These are phyloP conservation scores for Metarhizium brunneum DNA, from an alignment of 2,329 filamentous ascomycete genomes.

Conservation along the genomic window DNA sequence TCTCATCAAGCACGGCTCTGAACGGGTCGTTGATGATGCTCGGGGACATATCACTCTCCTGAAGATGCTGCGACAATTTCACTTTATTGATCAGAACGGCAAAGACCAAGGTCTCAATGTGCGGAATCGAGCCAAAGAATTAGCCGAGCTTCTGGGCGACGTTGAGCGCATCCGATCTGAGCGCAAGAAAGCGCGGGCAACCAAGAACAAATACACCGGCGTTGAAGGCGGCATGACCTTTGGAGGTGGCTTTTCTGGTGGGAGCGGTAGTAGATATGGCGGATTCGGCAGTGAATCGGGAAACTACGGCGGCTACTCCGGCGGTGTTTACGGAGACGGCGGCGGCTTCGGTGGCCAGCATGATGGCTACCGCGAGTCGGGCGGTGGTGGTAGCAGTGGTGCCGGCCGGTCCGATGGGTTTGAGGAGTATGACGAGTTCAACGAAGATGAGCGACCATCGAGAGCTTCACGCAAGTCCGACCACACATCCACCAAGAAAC, in stretches of 20 bases:
- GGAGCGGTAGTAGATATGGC: constrained; percentile 56
- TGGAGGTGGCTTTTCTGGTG: constrained; percentile 43
- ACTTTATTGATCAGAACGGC: constrained; percentile 91
- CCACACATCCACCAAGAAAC: constrained; percentile 27
- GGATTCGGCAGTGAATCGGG: constrained; percentile 87
- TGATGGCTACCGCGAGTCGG: constrained; percentile 80
- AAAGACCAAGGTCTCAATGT: constrained; percentile 99
- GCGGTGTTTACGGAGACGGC: constrained; percentile 86
- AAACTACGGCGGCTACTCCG: constrained; percentile 58
- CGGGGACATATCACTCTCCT: constrained; percentile 88
- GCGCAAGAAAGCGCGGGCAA: constrained; percentile 82
- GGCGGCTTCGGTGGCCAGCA: constrained; percentile 68
- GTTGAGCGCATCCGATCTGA: constrained; percentile 77
- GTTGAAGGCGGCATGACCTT: constrained; percentile 71
- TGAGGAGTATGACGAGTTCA: constrained; percentile 95
- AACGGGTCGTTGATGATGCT: constrained; percentile 94
- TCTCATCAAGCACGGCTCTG: constrained; percentile 94
- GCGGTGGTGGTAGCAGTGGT: constrained; percentile 83
- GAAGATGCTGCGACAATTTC: constrained; percentile 98
- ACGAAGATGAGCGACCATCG: constrained; percentile 54
- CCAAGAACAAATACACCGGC: constrained; percentile 90
- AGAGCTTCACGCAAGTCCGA: constrained; percentile 30
- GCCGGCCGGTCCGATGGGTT: constrained; percentile 62
- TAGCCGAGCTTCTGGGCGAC: constrained; percentile 86
- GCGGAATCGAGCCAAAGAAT: constrained; percentile 89